Percentiles rank a stretch among this genome's conserved stretches.
phyloP scores from a whole-genome alignment of 192 early-diverging fungal species.

The Umbelopsis vinacea region DNA sequence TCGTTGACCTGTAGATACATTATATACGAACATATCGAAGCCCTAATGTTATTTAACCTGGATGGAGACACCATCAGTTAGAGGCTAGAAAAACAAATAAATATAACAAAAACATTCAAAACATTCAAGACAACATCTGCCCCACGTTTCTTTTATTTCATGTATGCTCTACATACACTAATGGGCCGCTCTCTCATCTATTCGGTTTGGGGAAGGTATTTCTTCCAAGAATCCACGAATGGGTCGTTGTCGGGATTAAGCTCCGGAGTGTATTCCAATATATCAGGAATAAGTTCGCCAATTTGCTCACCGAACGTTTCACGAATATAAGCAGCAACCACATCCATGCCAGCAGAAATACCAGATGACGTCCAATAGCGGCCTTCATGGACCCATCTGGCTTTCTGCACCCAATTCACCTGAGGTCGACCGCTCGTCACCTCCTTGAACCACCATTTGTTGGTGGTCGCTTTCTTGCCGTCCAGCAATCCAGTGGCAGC shows the following conservation, averaged over 20 bases:
- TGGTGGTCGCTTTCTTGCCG: constrained; percentile 46
- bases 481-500: constrained; percentile 54
- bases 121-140: too few species aligned
- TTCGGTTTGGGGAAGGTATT: background rate
- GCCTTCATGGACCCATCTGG: constrained; percentile 57
- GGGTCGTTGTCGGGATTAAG: constrained; percentile 9
- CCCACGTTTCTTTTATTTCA: too few species aligned
- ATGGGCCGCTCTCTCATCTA: too few species aligned
- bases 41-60: background rate
- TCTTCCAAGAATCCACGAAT: background rate
- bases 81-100: too few species aligned
- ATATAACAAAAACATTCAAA: too few species aligned
- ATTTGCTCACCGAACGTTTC: background rate
- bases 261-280: constrained; percentile 3
- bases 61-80: too few species aligned
- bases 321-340: background rate
- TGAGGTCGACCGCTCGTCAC: constrained; percentile 36
- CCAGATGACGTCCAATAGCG: constrained; percentile 49
- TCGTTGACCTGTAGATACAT: background rate
- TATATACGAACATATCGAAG: background rate
- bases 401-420: constrained; percentile 53
- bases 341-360: constrained; percentile 45
- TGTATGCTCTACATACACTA: too few species aligned
- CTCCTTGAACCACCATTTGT: constrained; percentile 28
- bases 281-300: background rate